These are phyloP conservation scores for Glycine soja DNA, from an alignment of 306 rosid species.

Conservation along the genomic window DNA sequence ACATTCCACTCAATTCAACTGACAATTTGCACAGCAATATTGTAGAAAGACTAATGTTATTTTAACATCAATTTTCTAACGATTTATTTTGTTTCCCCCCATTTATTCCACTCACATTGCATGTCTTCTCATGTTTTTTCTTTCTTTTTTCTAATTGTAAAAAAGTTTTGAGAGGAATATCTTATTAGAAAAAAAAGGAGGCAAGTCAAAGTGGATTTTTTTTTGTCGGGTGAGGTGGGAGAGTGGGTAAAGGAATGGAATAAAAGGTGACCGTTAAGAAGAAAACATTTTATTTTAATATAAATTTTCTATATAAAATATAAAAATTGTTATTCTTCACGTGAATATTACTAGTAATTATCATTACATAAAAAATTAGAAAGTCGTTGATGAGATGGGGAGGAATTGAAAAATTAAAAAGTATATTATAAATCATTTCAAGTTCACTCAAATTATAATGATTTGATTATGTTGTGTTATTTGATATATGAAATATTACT, in stretches of 20 bases:
- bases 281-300: background rate
- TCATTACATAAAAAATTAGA: background rate
- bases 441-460: background rate
- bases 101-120: background rate
- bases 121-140: background rate
- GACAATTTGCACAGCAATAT: background rate
- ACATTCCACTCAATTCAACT: background rate
- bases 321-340: background rate
- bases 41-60: background rate
- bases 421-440: too few species aligned
- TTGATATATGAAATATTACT: background rate
- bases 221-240: background rate
- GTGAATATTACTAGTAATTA: background rate
- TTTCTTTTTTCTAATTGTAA: background rate
- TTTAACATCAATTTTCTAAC: background rate
- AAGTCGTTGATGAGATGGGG: background rate
- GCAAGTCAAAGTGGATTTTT: background rate
- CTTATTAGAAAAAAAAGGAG: background rate
- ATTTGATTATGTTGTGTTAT: background rate
- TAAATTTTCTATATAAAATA: background rate
- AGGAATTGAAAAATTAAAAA: background rate
- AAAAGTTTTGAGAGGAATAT: background rate
- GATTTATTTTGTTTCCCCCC: background rate
- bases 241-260: background rate
- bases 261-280: background rate